Evolutionary conservation across 106 monocot species (phyloP).

Genomic region (Phalaenopsis aphrodite): DNA sequence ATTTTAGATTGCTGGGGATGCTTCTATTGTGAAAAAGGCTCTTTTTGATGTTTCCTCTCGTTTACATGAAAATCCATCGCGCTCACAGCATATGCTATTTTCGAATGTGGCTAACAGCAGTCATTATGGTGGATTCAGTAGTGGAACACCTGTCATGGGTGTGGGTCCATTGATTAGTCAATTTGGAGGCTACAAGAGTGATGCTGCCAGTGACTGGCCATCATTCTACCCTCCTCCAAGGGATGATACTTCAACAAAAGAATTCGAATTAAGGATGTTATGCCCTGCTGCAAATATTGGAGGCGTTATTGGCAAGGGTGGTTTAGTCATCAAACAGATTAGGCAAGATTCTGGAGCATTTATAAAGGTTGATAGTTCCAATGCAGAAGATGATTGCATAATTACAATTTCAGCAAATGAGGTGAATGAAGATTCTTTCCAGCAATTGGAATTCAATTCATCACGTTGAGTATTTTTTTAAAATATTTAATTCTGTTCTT

Average conservation of each 20-base stretch:
- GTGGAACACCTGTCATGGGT: constrained; percentile 39
- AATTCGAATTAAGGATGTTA: constrained; percentile 67
- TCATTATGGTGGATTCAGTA: constrained; percentile 35
- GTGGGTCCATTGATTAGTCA: constrained; percentile 42
- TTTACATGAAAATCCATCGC: constrained; percentile 89
- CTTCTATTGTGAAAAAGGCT: constrained; percentile 71
- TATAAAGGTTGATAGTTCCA: constrained; percentile 64
- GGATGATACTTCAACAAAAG: constrained; percentile 67
- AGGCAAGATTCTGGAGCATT: constrained; percentile 71
- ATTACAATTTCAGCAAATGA: constrained; percentile 66
- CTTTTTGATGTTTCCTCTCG: constrained; percentile 67
- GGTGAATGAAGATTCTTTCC: constrained; percentile 16
- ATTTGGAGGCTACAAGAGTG: constrained; percentile 76
- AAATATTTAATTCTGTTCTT: constrained; percentile 1
- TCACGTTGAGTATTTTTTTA: neutral
- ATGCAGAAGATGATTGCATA: constrained; percentile 61
- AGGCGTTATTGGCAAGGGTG: constrained; percentile 88
- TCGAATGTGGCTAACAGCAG: constrained; percentile 28
- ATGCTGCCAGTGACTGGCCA: constrained; percentile 60
- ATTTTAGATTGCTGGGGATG: constrained; percentile 74
- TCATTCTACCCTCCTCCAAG: constrained; percentile 51
- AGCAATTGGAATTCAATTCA: neutral
- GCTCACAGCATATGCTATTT: constrained; percentile 65
- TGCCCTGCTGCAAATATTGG: constrained; percentile 74
- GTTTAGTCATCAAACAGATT: constrained; percentile 65